Evolutionary conservation across 2,329 filamentous ascomycete species (phyloP).

Genomic region (Colletotrichum sojae): DNA sequence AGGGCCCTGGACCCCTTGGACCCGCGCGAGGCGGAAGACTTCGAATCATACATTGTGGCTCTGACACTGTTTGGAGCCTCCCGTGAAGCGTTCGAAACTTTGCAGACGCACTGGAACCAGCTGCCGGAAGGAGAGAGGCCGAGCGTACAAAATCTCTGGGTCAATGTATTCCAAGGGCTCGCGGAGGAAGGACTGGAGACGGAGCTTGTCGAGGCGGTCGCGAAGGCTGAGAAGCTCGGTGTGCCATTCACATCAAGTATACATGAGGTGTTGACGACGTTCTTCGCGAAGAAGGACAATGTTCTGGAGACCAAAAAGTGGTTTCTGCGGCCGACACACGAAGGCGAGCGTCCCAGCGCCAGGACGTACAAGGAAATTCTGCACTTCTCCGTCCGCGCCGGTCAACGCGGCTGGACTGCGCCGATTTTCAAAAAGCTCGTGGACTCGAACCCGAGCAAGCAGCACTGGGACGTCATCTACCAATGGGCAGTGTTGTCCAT

Average conservation of each 20-base stretch:
- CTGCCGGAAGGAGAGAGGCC: slow-evolving; percentile 22
- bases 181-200: slow-evolving; percentile 70
- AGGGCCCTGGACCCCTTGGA: slow-evolving; percentile 37
- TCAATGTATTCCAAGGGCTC: slow-evolving; percentile 71
- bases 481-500: slow-evolving; percentile 80
- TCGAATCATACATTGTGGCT: slow-evolving; percentile 62
- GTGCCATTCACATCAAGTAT: slow-evolving; percentile 60
- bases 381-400: slow-evolving; percentile 71
- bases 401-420: slow-evolving; percentile 74
- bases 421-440: slow-evolving; percentile 69
- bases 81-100: slow-evolving; percentile 61
- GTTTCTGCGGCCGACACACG: slow-evolving; percentile 70
- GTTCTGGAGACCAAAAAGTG: slow-evolving; percentile 76
- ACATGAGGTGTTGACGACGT: slow-evolving; percentile 70
- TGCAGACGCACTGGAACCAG: slow-evolving; percentile 48
- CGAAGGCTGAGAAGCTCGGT: slow-evolving; percentile 64
- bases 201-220: slow-evolving; percentile 70
- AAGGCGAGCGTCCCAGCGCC: slow-evolving; percentile 56
- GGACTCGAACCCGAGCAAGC: slow-evolving; percentile 62
- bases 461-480: slow-evolving; percentile 80
- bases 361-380: slow-evolving; percentile 69
- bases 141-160: slow-evolving; percentile 58
- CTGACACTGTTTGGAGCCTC: slow-evolving; percentile 69
- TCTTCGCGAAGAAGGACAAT: slow-evolving; percentile 72
- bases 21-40: slow-evolving; percentile 47